Base-by-base conservation (phyloP, 495 filamentous ascomycete genomes). In the Xylaria longipes region DNA sequence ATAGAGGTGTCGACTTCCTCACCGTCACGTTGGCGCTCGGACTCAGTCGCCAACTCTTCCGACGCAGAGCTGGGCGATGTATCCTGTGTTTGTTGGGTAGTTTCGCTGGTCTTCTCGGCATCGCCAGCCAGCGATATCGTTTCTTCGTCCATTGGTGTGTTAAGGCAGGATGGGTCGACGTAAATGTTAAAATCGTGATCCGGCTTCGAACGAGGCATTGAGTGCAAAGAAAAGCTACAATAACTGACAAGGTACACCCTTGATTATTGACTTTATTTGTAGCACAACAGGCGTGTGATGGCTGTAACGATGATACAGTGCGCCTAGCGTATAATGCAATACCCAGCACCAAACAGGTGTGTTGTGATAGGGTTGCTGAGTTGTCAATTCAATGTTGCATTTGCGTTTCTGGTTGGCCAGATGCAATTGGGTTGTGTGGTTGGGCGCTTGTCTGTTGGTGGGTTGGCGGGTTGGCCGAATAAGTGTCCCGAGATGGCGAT, bases 161-260 rank as follows among this genome's bases (percentile, higher is more conserved):
- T 80, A 57, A 81, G 71, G 65, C 81, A 84, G 39, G 81, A 84
- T 7, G 74, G 68, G 73, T 85, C 81, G 67, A 84, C 79, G 79
- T 81, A 80, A 65, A 83, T 84, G 14, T 83, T 73, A 56, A 85
- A 84, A 48, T 84, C 79, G 69, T 74, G 68, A 45, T 81, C 76
- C 3, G 75, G 65, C 27, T 75, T 73, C 58, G 74, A 60, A 67
- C 74, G 75, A 73, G 73, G 62, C 73, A 80, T 79, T 63, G 67
- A 57, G 43, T 54, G 31, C 43, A 41, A 48, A 29, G 64, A 65
- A 43, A 60, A 54, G 58, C 27, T n/a, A 39, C 8, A 25, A 58
- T 17, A 8, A 17, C n/a, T 0, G 31, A 48, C 46, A 67, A 50
- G 43, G 63, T 31, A 41, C 46, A 67, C 65, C 65, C 65, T 56